Percentiles rank a stretch among this genome's conserved stretches.
phyloP scores from a whole-genome alignment of 345 rosid genomes.

The Leavenworthia alabamica region DNA sequence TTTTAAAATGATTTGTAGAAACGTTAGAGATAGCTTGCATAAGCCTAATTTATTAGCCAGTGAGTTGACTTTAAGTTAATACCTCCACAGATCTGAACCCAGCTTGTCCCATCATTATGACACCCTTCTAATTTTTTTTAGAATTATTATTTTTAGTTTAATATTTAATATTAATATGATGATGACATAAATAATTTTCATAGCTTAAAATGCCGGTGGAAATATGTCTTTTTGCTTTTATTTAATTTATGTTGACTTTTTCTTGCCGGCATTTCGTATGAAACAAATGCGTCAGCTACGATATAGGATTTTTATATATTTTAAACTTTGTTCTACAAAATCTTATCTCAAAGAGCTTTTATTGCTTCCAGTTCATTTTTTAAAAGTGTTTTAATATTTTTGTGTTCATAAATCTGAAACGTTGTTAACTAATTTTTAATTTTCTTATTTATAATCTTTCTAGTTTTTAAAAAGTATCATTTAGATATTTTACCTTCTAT shows the following conservation, averaged over 20 bases:
- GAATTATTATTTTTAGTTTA: not conserved
- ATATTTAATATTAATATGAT: not conserved
- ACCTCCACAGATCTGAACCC: slow-evolving; percentile 23
- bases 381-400: no score
- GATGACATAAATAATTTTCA: slow-evolving; percentile 5
- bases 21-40: slow-evolving; percentile 12
- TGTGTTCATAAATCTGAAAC: no score
- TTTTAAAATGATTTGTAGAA: not conserved
- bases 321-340: not conserved
- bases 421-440: no score
- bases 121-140: not conserved
- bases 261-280: slow-evolving; percentile 28
- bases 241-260: slow-evolving; percentile 23
- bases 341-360: no score
- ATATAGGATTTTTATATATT: slow-evolving; percentile 2
- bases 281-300: slow-evolving; percentile 27
- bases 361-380: no score
- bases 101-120: slow-evolving; percentile 27
- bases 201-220: slow-evolving; percentile 26
- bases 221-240: slow-evolving; percentile 7
- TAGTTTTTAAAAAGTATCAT: no score
- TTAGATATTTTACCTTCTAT: no score
- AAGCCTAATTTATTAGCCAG: slow-evolving; percentile 18
- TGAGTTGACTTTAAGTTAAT: slow-evolving; percentile 26
- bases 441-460: no score